Conservation (phyloP, 1,139 yeast species). For the Yamadazyma blattariae region DNA sequence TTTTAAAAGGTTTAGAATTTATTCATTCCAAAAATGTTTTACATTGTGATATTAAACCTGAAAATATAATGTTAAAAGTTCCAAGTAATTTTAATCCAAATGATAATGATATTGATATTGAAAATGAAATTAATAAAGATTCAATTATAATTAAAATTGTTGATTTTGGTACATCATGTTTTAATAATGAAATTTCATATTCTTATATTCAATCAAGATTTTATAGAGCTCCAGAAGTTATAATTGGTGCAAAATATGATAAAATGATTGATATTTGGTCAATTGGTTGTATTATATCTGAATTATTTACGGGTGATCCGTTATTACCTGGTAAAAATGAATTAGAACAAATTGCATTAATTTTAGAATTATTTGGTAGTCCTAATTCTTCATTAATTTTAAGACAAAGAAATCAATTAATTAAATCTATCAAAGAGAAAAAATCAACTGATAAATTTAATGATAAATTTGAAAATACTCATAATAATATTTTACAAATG, state of each 20-base stretch:
- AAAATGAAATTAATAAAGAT: conserved; percentile 9
- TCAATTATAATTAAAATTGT: conserved; percentile 49
- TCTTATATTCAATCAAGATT: conserved; percentile 65
- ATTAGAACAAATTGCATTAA: conserved; percentile 57
- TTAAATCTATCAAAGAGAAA: conserved; percentile 17
- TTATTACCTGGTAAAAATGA: conserved; percentile 71
- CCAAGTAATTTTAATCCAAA: conserved; percentile 21
- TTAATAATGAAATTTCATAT: conserved; percentile 42
- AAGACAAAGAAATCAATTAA: conserved; percentile 22
- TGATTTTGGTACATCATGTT: conserved; percentile 65
- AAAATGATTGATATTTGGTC: conserved; percentile 81
- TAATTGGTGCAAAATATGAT: conserved; percentile 73
- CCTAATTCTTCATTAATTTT: conserved; percentile 41
- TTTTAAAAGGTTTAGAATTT: conserved; percentile 57
- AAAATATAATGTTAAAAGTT: conserved; percentile 60
- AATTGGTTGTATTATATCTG: conserved; percentile 66
- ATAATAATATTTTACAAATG: conserved; percentile 7
- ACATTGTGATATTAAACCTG: conserved; percentile 93
- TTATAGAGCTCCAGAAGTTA: conserved; percentile 76
- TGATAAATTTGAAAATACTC: conserved; percentile 8
- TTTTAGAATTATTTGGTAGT: conserved; percentile 60
- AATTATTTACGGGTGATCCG: conserved; percentile 64
- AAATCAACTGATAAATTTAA: conserved; percentile 13
- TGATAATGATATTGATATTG: too few relatives aligned
- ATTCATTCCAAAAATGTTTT: conserved; percentile 61